phyloP scores from a whole-genome alignment of 2,329 filamentous ascomycete genomes.

The Amauroascus verrucosus region DNA sequence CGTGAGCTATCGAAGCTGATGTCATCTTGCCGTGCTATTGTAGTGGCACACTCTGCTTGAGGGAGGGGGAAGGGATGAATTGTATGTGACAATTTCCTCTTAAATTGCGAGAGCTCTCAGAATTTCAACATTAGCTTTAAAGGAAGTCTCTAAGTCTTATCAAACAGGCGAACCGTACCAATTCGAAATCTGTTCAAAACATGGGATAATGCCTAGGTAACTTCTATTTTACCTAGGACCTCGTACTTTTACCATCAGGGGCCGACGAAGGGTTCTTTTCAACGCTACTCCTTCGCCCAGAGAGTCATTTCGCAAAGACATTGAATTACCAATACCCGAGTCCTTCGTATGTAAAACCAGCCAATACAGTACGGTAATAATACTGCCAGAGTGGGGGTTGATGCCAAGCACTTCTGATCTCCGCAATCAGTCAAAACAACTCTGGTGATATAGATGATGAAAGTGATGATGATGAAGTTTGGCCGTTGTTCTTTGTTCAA shows the following conservation, averaged over 20 bases:
- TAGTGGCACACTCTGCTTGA: too few relatives aligned
- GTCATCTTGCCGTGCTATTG: slow-evolving; percentile 14
- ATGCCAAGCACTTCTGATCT: not conserved
- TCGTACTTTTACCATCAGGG: not conserved
- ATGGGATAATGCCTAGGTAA: not conserved
- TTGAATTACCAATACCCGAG: too few relatives aligned
- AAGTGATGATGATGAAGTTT: too few relatives aligned
- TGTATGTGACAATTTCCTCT: too few relatives aligned
- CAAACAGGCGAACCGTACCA: too few relatives aligned
- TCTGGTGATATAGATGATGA: too few relatives aligned
- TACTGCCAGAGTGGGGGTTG: not conserved
- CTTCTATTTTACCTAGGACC: not conserved
- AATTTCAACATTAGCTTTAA: too few relatives aligned
- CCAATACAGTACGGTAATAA: not conserved
- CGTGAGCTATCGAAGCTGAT: slow-evolving; percentile 5
- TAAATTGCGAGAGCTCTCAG: too few relatives aligned
- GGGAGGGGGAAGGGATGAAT: not conserved
- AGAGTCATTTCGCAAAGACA: not conserved
- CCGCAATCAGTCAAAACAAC: not conserved
- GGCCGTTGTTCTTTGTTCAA: too few relatives aligned
- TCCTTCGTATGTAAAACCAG: not conserved
- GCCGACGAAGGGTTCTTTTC: too few relatives aligned
- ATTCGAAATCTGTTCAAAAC: not conserved
- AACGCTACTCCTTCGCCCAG: too few relatives aligned
- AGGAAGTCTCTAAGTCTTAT: too few relatives aligned